Conservation (phyloP, 2,329 filamentous ascomycete genomes). For the Acarospora socialis region DNA sequence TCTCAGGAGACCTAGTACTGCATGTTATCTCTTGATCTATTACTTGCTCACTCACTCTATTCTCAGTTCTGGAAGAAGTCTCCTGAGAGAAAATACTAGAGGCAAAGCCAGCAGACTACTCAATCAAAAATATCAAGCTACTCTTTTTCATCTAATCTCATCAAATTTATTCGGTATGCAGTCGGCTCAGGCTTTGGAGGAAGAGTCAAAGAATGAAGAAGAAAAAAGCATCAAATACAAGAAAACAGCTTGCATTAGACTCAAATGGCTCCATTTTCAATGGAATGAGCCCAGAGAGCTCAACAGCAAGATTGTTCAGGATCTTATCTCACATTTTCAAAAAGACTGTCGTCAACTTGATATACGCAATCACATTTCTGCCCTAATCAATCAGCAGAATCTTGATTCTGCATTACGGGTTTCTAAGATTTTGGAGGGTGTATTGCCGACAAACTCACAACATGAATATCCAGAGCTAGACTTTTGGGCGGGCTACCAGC, state of each 20-base stretch:
- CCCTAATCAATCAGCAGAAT: slow-evolving; percentile 1
- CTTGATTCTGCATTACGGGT: slow-evolving; percentile 2
- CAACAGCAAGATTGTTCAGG: slow-evolving; percentile 6
- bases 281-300: slow-evolving; percentile 9
- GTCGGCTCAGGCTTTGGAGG: slow-evolving; percentile 1
- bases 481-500: no score
- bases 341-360: slow-evolving; percentile 3
- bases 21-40: no score
- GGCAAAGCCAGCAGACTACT: no score
- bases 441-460: no score
- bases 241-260: slow-evolving; percentile 11
- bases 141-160: background rate
- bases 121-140: no score
- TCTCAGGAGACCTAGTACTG: no score
- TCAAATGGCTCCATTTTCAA: slow-evolving; percentile 13
- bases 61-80: no score
- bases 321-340: slow-evolving; percentile 2
- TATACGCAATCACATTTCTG: slow-evolving; percentile 1
- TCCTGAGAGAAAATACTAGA: no score
- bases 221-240: slow-evolving; percentile 13
- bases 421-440: no score
- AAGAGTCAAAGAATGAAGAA: slow-evolving; percentile 10
- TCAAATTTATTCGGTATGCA: slow-evolving; percentile 1
- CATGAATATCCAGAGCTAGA: no score
- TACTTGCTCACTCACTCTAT: no score